Percentiles rank a stretch among this genome's conserved stretches.
Evolutionary conservation across 163 green algal species (phyloP).

Genomic region (Chlamydomonas reinhardtii): DNA sequence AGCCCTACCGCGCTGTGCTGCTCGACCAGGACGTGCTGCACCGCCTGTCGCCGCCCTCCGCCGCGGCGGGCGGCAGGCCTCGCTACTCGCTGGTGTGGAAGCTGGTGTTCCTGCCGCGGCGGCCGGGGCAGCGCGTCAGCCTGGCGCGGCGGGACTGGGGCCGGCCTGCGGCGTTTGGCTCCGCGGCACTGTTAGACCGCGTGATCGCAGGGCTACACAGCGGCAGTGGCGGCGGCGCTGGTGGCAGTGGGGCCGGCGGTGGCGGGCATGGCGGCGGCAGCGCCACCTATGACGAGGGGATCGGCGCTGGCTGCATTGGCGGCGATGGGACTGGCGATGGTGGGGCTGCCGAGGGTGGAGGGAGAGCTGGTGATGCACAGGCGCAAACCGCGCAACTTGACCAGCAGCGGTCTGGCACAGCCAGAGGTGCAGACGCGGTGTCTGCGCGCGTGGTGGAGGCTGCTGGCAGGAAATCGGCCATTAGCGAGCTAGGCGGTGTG

Average conservation of each 20-base stretch:
- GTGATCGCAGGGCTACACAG: conserved; percentile 8
- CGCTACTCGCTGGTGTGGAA: conserved; percentile 91
- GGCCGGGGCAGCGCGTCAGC: not conserved
- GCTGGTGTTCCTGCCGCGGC: conserved; percentile 64
- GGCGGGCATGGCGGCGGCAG: not conserved
- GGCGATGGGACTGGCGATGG: not conserved
- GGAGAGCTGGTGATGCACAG: not conserved
- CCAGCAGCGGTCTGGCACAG: not conserved
- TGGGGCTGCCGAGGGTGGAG: too few species aligned
- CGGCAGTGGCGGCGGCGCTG: not conserved
- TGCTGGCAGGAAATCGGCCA: too few species aligned
- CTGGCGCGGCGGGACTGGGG: conserved; percentile 61
- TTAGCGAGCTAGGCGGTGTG: too few species aligned
- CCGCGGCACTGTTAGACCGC: conserved; percentile 34
- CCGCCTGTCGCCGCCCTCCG: conserved; percentile 67
- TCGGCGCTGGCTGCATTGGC: too few species aligned
- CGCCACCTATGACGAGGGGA: too few species aligned
- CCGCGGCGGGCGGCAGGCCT: conserved; percentile 54
- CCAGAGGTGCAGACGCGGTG: not conserved
- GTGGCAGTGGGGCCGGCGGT: not conserved
- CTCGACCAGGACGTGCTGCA: conserved; percentile 89
- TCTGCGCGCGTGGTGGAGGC: too few species aligned
- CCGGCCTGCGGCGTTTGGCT: conserved; percentile 52
- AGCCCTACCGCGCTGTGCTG: conserved; percentile 69
- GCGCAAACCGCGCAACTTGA: too few species aligned